Evolutionary conservation across 805 yeast species (phyloP).

Genomic region (Monosporozyma aquatica): DNA sequence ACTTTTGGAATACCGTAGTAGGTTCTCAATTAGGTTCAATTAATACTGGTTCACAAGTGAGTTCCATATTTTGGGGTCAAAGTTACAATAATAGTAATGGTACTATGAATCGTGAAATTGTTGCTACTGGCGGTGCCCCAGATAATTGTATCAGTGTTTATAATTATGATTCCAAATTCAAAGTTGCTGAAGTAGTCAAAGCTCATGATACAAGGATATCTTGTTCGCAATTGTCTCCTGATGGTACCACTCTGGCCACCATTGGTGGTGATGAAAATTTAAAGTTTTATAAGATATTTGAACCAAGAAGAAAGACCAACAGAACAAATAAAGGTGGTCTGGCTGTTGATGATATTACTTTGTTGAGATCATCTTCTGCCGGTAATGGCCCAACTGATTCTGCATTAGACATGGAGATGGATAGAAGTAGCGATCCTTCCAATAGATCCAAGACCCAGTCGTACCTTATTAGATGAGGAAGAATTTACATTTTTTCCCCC

Average conservation of each 20-base stretch:
- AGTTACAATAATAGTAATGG: conserved; percentile 24
- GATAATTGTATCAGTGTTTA: conserved; percentile 74
- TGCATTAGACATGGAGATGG: not conserved
- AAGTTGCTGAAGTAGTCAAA: conserved; percentile 74
- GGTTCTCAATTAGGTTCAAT: conserved; percentile 81
- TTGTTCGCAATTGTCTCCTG: conserved; percentile 79
- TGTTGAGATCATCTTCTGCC: not conserved
- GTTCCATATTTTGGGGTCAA: conserved; percentile 89
- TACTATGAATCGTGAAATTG: conserved; percentile 49
- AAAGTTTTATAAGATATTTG: conserved; percentile 90
- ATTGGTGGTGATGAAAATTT: conserved; percentile 94
- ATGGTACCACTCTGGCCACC: conserved; percentile 82
- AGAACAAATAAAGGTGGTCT: conserved; percentile 27
- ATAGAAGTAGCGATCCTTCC: conserved; percentile 1
- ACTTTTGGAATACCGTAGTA: conserved; percentile 91
- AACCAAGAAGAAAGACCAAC: conserved; percentile 35
- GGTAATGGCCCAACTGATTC: not conserved
- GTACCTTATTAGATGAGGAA: conserved; percentile 1
- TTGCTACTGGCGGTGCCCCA: conserved; percentile 91
- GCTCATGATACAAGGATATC: conserved; percentile 90
- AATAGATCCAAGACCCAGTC: not conserved
- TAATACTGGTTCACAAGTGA: conserved; percentile 88
- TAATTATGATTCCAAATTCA: conserved; percentile 76
- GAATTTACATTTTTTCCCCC: not conserved
- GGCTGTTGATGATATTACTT: conserved; percentile 13